Percentiles rank a stretch among this genome's conserved stretches.
Evolutionary conservation across 805 yeast genomes (phyloP).

Genomic region (Pichia occidentalis): DNA sequence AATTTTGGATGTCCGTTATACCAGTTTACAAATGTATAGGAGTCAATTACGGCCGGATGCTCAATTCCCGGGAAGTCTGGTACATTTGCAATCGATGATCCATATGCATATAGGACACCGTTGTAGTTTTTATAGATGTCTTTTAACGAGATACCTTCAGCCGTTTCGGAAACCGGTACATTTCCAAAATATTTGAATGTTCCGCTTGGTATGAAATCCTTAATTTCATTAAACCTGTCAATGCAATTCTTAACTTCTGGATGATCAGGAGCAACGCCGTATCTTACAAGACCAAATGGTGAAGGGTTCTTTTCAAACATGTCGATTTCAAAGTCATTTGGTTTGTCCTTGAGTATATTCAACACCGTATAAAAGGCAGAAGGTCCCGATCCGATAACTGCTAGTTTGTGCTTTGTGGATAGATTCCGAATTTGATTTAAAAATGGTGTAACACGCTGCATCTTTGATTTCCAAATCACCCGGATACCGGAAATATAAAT

Average conservation of each 20-base stretch:
- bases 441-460: too few relatives aligned
- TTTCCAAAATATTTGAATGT: slow-evolving; percentile 64
- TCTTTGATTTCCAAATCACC: too few relatives aligned
- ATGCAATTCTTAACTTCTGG: slow-evolving; percentile 90
- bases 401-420: slow-evolving; percentile 35
- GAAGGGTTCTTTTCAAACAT: slow-evolving; percentile 80
- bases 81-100: slow-evolving; percentile 54
- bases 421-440: not conserved
- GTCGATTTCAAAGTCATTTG: slow-evolving; percentile 40
- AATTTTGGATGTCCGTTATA: slow-evolving; percentile 82
- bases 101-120: slow-evolving; percentile 75
- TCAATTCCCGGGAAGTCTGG: slow-evolving; percentile 37
- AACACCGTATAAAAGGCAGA: slow-evolving; percentile 91
- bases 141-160: slow-evolving; percentile 34
- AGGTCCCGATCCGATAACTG: slow-evolving; percentile 93
- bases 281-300: slow-evolving; percentile 87
- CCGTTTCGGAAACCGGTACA: slow-evolving; percentile 35
- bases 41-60: slow-evolving; percentile 63
- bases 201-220: slow-evolving; percentile 13
- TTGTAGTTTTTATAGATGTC: slow-evolving; percentile 54
- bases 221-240: slow-evolving; percentile 56
- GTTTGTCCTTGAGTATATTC: slow-evolving; percentile 45
- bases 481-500: too few relatives aligned
- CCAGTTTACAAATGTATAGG: slow-evolving; percentile 91
- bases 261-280: slow-evolving; percentile 97